phyloP scores from a whole-genome alignment of 176 grass and related monocot species.

The Oryza glumipatula region DNA sequence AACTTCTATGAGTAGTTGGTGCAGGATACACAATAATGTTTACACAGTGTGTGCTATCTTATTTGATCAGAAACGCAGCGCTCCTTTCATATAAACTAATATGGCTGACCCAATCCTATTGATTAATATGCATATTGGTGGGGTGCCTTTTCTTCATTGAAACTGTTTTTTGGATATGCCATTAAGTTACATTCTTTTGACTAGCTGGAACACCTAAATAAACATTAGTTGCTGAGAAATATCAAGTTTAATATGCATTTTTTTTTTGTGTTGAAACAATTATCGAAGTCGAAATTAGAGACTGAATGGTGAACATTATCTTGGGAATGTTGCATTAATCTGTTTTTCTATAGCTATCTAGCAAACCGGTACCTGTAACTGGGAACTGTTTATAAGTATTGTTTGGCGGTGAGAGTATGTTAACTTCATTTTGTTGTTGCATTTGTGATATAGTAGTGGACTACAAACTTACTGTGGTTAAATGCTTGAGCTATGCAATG shows the following conservation, averaged over 20 bases:
- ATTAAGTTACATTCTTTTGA: neutral
- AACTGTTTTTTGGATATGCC: neutral
- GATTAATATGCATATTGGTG: neutral
- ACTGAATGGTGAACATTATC: neutral
- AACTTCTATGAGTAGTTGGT: neutral
- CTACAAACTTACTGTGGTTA: constrained; percentile 16
- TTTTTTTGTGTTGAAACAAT: neutral
- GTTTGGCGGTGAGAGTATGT: neutral
- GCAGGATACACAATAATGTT: neutral
- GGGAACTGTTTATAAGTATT: neutral
- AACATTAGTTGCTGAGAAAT: neutral
- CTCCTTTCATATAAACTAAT: constrained; percentile 2
- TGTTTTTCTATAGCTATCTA: neutral
- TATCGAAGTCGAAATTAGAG: neutral
- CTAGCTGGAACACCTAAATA: neutral
- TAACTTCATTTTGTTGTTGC: neutral
- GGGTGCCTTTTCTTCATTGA: neutral
- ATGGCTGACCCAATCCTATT: neutral
- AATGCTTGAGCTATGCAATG: neutral
- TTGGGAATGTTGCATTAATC: neutral
- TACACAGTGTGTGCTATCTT: neutral
- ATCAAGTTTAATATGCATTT: constrained; percentile 17
- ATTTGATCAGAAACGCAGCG: neutral
- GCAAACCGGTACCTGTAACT: neutral
- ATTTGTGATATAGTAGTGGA: neutral